Conservation (phyloP, 805 yeast species). For the Cyberlindnera subsufficiens region DNA sequence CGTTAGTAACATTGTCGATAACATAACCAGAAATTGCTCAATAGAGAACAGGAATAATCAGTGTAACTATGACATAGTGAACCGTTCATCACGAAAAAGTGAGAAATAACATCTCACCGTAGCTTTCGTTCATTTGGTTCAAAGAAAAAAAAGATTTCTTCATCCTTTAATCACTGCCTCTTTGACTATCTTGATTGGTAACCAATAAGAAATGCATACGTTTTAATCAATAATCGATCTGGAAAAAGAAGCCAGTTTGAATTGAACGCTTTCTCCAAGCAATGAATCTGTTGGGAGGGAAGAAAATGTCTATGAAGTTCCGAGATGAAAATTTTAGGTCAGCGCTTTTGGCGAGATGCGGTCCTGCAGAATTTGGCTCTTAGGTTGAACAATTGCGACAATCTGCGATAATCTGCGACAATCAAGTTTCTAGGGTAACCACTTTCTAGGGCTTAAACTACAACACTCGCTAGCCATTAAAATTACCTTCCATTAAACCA, state of each 20-base stretch:
- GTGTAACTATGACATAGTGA: slow-evolving; percentile 82
- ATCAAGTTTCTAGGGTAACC: slow-evolving; percentile 1
- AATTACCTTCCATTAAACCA: background rate
- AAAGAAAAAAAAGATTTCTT: slow-evolving; percentile 20
- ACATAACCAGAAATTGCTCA: too few relatives aligned
- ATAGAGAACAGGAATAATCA: slow-evolving; percentile 33
- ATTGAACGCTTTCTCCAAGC: too few relatives aligned
- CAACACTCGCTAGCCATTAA: background rate
- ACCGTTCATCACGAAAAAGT: slow-evolving; percentile 59
- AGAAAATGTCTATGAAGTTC: too few relatives aligned
- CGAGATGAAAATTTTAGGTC: too few relatives aligned
- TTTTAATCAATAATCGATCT: too few relatives aligned
- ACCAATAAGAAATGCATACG: background rate
- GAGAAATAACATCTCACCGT: slow-evolving; percentile 20
- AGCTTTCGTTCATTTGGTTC: slow-evolving; percentile 25
- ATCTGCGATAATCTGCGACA: too few relatives aligned
- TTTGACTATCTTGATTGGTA: background rate
- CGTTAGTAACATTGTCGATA: background rate
- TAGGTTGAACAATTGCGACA: too few relatives aligned
- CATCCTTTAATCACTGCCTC: slow-evolving; percentile 15
- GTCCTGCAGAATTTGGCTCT: too few relatives aligned
- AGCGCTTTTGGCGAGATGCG: too few relatives aligned
- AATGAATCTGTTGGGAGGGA: too few relatives aligned
- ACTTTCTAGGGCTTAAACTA: background rate
- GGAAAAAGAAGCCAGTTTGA: too few relatives aligned